phyloP scores from a whole-genome alignment of 441 rosid species.

The Erodium chrysanthum region DNA sequence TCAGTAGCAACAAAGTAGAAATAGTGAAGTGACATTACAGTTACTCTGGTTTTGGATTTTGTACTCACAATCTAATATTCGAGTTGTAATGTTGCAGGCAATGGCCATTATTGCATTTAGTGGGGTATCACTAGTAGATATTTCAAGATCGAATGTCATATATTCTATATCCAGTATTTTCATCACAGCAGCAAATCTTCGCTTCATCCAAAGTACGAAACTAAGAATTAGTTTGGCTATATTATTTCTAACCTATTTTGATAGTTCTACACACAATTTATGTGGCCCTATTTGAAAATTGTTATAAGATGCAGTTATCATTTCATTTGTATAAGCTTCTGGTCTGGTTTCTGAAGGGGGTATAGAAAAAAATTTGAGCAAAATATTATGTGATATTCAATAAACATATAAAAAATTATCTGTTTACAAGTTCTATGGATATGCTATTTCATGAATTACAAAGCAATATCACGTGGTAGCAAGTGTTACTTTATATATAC shows the following conservation, averaged over 20 bases:
- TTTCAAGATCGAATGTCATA: conserved; percentile 50
- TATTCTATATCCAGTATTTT: conserved; percentile 40
- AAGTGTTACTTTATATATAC: background rate
- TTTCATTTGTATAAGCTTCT: too few relatives aligned
- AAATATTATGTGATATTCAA: too few relatives aligned
- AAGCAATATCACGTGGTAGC: background rate
- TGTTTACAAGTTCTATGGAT: background rate
- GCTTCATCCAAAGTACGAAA: conserved; percentile 69
- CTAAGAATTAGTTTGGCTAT: background rate
- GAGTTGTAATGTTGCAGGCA: conserved; percentile 41
- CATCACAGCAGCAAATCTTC: conserved; percentile 88
- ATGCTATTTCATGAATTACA: background rate
- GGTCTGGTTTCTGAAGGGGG: too few relatives aligned
- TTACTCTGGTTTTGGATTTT: conserved; percentile 11
- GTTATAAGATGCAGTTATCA: too few relatives aligned
- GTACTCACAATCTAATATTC: background rate
- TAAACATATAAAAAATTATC: too few relatives aligned
- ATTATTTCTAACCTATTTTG: too few relatives aligned
- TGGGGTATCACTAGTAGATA: conserved; percentile 40
- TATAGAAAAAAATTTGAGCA: too few relatives aligned
- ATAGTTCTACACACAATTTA: background rate
- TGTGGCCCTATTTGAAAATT: too few relatives aligned
- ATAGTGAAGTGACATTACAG: background rate
- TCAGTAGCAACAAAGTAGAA: conserved; percentile 2
- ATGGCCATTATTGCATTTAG: conserved; percentile 80